These are phyloP conservation scores for Linum trigynum DNA, from an alignment of 345 rosid genomes.

Conservation along the genomic window DNA sequence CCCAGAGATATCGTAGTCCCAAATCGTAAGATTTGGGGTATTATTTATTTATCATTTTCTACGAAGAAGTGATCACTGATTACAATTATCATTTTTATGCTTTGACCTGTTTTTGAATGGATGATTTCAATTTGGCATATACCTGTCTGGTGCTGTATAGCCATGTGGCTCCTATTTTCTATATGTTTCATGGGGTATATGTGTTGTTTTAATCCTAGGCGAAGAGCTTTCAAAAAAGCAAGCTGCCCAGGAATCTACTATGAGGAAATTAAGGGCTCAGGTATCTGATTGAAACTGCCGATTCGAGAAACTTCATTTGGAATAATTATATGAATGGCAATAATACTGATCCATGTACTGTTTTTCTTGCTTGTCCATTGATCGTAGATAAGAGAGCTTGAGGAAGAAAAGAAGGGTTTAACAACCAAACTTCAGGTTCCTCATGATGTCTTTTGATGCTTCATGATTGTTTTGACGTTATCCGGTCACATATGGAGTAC, in stretches of 20 bases:
- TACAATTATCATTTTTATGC: no score
- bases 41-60: no score
- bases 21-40: no score
- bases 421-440: constrained; percentile 89
- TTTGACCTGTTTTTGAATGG: no score
- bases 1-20: no score
- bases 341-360: constrained; percentile 10
- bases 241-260: constrained; percentile 90
- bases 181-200: background rate
- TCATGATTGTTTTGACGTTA: background rate
- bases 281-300: constrained; percentile 26
- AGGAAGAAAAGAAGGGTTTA: constrained; percentile 97
- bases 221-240: constrained; percentile 99
- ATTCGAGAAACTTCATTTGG: background rate
- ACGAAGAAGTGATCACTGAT: no score
- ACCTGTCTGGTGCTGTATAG: background rate
- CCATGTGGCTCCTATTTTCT: background rate
- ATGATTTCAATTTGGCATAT: background rate
- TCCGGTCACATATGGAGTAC: background rate
- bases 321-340: background rate
- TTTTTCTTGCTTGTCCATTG: constrained; percentile 16
- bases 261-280: constrained; percentile 97
- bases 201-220: constrained; percentile 34
- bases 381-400: constrained; percentile 77
- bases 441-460: background rate